Evolutionary conservation across 495 filamentous ascomycete genomes (phyloP), one percentile per base, ranked within the genome.

Genomic region (Aspergillus bertholletiae): DNA sequence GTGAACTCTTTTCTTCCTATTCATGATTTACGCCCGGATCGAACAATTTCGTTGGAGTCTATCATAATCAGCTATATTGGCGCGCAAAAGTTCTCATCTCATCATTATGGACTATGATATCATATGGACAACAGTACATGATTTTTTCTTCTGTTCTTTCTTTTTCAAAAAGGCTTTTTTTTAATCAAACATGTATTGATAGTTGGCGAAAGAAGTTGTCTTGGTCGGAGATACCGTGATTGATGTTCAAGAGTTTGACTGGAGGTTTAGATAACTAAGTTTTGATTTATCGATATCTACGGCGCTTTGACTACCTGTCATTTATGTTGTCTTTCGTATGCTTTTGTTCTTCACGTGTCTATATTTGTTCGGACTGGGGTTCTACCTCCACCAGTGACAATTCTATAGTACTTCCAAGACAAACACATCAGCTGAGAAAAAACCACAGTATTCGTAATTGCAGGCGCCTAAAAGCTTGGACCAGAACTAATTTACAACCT

Each of bases 21-120:
- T n/a, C 17, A 37, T n/a, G 34, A 37, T 15, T 43, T 18, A 43
- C 18, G 39, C 17, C 11, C 22, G 39, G 39, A 22, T 13, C 39
- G 1, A 20, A 21, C 11, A 43, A 43, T 43, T 7, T 22, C 9
- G 6, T 37, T 37, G 7, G 5, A n/a, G 13, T n/a, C 13, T 15
- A 2, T 12, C 13, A 37, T 2, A n/a, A n/a, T 37, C 2, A 32
- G 13, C 17, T 37, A 37, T 15, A 12, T 22, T 22, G 20, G 39
- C 39, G 20, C 7, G 7, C 39, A 43, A 56, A 56, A 49, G 50
- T 50, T 54, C 13, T 46, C 17, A 30, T 39, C 18, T 22, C 39
- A 7, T 22, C 11, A 20, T 22, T 13, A 21, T 21, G 39, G n/a
- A 2, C 7, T 22, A 22, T 43, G 18, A 43, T 18, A 43, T 43